Conservation (phyloP, 768 basidiomycete genomes). For the Ephemerocybe angulata region DNA sequence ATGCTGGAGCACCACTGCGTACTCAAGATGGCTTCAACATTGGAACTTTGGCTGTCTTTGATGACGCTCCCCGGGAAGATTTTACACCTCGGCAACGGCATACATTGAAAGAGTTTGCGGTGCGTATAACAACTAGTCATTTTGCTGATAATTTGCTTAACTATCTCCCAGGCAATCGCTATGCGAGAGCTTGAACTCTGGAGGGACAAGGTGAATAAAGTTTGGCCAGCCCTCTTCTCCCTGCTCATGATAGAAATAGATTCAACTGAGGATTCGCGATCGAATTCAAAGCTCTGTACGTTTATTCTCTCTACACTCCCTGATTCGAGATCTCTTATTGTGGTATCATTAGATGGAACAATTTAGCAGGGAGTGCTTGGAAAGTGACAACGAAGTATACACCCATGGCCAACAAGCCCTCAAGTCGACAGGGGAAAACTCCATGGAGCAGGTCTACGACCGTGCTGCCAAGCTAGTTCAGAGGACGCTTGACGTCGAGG, state of each 20-base stretch:
- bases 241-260: conserved; percentile 37
- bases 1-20: conserved; percentile 86
- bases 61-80: conserved; percentile 76
- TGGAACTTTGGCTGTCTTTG: conserved; percentile 85
- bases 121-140: conserved; percentile 19
- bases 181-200: conserved; percentile 96
- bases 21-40: conserved; percentile 90
- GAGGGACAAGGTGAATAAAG: conserved; percentile 72
- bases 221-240: neutral
- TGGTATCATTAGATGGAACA: conserved; percentile 71
- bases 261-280: conserved; percentile 86
- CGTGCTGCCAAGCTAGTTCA: conserved; percentile 88
- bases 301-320: neutral
- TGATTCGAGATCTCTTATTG: neutral
- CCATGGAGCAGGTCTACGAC: conserved; percentile 88
- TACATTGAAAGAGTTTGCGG: conserved; percentile 91
- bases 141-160: neutral
- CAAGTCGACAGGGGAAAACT: conserved; percentile 36
- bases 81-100: conserved; percentile 88
- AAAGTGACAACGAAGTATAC: conserved; percentile 68
- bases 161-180: conserved; percentile 59
- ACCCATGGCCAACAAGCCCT: conserved; percentile 32
- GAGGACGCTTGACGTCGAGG: conserved; percentile 88
- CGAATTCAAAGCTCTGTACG: conserved; percentile 85
- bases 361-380: conserved; percentile 91